A percentile compares a stretch with the other conserved stretches of the same genome.
Conservation (phyloP, 768 basidiomycete genomes). For the Mycena polygramma region DNA sequence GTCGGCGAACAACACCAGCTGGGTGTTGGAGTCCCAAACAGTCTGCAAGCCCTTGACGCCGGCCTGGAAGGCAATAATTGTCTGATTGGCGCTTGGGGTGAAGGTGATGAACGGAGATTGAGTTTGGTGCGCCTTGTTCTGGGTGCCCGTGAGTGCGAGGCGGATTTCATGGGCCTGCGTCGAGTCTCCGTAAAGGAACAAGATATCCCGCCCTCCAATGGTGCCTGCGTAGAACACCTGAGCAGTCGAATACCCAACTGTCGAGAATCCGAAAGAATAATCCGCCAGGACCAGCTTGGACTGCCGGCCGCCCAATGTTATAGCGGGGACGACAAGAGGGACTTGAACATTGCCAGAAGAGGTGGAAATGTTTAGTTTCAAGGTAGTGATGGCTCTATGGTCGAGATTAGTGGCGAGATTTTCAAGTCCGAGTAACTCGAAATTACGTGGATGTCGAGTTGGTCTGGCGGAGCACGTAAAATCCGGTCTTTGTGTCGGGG, state of each 20-base stretch:
- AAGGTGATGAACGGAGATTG: slow-evolving; percentile 47
- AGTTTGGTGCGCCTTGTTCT: slow-evolving; percentile 49
- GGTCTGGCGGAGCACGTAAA: slow-evolving; percentile 78
- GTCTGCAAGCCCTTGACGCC: slow-evolving; percentile 67
- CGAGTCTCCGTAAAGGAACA: slow-evolving; percentile 72
- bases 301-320: slow-evolving; percentile 77
- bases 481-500: slow-evolving; percentile 73
- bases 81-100: slow-evolving; percentile 46
- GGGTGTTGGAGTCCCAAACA: slow-evolving; percentile 74
- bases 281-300: slow-evolving; percentile 81
- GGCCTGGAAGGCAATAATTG: slow-evolving; percentile 65
- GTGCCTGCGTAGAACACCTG: slow-evolving; percentile 75
- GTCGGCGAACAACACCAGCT: slow-evolving; percentile 79
- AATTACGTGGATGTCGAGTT: slow-evolving; percentile 77
- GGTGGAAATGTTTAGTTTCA: slow-evolving; percentile 73
- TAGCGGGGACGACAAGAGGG: slow-evolving; percentile 64
- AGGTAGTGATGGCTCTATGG: slow-evolving; percentile 60
- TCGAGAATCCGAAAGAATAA: slow-evolving; percentile 77
- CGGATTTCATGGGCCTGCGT: slow-evolving; percentile 68
- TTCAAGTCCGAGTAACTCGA: slow-evolving; percentile 7
- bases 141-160: slow-evolving; percentile 61
- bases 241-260: slow-evolving; percentile 78
- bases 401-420: not conserved
- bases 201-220: slow-evolving; percentile 72
- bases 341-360: slow-evolving; percentile 65